phyloP scores from a whole-genome alignment of 495 filamentous ascomycete species.

The Achaetomiella virescens region DNA sequence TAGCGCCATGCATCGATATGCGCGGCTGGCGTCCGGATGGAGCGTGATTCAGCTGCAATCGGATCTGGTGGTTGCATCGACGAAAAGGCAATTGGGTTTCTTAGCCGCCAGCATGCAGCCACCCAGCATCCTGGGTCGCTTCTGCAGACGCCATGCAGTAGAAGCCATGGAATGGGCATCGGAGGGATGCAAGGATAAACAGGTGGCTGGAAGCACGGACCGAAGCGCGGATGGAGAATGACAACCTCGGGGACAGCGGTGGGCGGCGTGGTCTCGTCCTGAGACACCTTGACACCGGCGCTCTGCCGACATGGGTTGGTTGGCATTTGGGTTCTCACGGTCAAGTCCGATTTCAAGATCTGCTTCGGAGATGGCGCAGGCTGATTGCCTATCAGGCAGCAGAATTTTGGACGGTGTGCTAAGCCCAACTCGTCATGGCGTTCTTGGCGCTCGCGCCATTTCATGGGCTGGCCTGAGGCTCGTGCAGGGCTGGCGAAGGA shows the following conservation, averaged over 20 bases:
- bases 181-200: not conserved
- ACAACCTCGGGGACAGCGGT: not conserved
- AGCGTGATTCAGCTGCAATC: too few species aligned
- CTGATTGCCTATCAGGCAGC: conserved; percentile 14
- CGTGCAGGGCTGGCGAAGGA: too few species aligned
- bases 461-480: not conserved
- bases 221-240: not conserved
- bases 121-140: not conserved
- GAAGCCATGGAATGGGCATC: not conserved
- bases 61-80: conserved; percentile 21
- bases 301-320: conserved; percentile 4
- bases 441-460: not conserved
- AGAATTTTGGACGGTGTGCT: conserved; percentile 10
- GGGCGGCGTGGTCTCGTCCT: not conserved
- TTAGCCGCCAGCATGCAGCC: conserved; percentile 25
- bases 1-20: too few species aligned
- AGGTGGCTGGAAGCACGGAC: too few species aligned
- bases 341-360: conserved; percentile 16
- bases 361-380: conserved; percentile 4
- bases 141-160: conserved; percentile 2
- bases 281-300: not conserved
- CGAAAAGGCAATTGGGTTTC: conserved; percentile 12
- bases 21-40: too few species aligned
- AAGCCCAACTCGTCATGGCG: conserved; percentile 1
- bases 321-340: conserved; percentile 16